Base-by-base conservation (phyloP, 257 asterid genomes). In the Solanum dulcamara region DNA sequence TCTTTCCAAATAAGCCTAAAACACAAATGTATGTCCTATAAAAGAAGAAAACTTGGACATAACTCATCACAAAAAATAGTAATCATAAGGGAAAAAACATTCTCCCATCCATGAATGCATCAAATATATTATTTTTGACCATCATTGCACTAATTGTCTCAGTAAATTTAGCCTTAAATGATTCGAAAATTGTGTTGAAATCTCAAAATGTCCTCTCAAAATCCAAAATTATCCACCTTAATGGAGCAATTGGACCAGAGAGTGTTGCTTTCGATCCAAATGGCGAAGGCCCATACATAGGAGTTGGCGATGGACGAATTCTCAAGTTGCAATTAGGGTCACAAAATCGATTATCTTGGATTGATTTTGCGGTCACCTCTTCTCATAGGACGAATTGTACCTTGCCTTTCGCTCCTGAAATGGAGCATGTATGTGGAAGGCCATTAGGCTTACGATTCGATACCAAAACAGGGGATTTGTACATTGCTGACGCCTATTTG, bases 401-500 rank as follows among this genome's bases (percentile, higher is more conserved):
- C 51, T 71, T 30, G 1, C 91, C 95, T 35, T 91, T 88, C 62
- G 90, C 91, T 84, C 95, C 94, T 15, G 83, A 90, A 83, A 86
- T 60, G 90, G 96, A 91, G 84, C 93, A 91, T 77, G 30, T 90
- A 72, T 94, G 96, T 33, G 95, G 97, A 46, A 87, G 96, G 88
- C 95, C 95, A 55, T 67, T 94, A 70, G 97, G 97, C n/a, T 90
- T 94, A 30, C 77, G 88, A n/a, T 94, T 94, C 74, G 91, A 92
- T 55, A 66, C 35, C 37, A 92, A 85, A 85, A 92, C 90, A 10
- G 93, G 95, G 4, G 89, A 92, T 72, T 91, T 94, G 17, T 94
- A 94, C 87, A 89, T 91, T 51, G 97, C 96, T 4, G 96, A 92
- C 87, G 94, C 97, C 30, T 94, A 92, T 88, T 86, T 92, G 46